Base-by-base conservation (phyloP, 1,284 basidiomycete species). In the Mycosarcoma mackinlayi region DNA sequence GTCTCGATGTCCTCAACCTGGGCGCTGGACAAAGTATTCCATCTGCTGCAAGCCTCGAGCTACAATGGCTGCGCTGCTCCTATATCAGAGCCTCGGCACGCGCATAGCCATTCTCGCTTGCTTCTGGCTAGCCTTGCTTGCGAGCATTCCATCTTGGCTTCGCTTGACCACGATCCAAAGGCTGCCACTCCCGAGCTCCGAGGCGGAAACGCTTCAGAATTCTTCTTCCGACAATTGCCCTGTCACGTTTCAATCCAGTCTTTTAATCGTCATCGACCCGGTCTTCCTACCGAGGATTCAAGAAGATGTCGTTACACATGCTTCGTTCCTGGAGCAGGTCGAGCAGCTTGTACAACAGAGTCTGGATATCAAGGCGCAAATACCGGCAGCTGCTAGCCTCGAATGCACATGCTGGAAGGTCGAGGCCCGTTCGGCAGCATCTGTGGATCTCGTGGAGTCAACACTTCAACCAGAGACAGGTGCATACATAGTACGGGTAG, bases 111-210 rank as follows among this genome's bases (percentile, higher is more conserved):
- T 76, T 38, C 27, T 73, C 30, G n/a, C 31, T 14, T 70, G 63
- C 52, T 75, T 77, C 45, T 77, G 73, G 68, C 18, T 49, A 9
- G 66, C 63, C 11, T 51, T 75, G 33, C 19, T 74, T 6, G 46
- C 70, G 19, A 59, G 65, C 35, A 35, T 77, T 13, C 79, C 78
- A 13, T 64, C 59, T 0, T 81, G 79, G 79, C 71, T 76, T 50
- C 41, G 50, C 1, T 45, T 68, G 10, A 81, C 79, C 11, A 76
- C 71, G 4, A 81, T 80, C 37, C 53, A 59, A 27, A 61, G 79
- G 10, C 50, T 78, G 25, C 67, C 78, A 6, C 46, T 80, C 25
- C 79, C 79, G 2, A 48, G 46, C 18, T 27, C 35, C 0, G 42
- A 70, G 23, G 55, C 79, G 24, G 47, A 49, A 31, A 49, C 41